phyloP scores from a whole-genome alignment of 257 asterid species.

The Gentiana straminea region DNA sequence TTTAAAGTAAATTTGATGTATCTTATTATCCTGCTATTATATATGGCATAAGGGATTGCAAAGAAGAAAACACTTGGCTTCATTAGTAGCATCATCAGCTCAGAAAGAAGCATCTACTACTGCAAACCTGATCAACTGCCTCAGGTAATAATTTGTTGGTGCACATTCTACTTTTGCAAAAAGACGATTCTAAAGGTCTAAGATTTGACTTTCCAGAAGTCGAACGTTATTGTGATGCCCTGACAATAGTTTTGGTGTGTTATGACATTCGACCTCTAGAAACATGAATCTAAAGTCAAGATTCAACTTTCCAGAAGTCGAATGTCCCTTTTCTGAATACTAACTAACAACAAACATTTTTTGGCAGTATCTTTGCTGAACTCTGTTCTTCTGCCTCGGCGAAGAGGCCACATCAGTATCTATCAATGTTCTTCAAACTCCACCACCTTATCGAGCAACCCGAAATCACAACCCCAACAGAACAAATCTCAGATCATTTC shows the following conservation, averaged over 20 bases:
- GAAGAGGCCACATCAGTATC: constrained; percentile 49
- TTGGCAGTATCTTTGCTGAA: constrained; percentile 62
- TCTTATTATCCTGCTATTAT: neutral
- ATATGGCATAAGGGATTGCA: constrained; percentile 38
- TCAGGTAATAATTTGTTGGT: constrained; percentile 31
- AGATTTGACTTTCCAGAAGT: too few species aligned
- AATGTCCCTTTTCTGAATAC: too few species aligned
- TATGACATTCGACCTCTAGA: too few species aligned
- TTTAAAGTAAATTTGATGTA: too few species aligned
- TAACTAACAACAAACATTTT: neutral
- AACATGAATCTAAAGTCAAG: too few species aligned
- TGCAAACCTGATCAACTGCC: constrained; percentile 61
- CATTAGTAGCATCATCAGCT: constrained; percentile 70
- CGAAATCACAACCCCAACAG: constrained; percentile 21
- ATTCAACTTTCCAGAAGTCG: too few species aligned
- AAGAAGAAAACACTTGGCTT: constrained; percentile 60
- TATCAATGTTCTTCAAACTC: constrained; percentile 65
- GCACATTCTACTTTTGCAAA: too few species aligned
- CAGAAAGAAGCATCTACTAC: constrained; percentile 71
- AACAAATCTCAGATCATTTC: constrained; percentile 21
- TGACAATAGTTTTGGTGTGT: too few species aligned
- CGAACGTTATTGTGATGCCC: too few species aligned
- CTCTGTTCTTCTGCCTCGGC: constrained; percentile 63
- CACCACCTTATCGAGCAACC: constrained; percentile 53
- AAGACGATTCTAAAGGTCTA: too few species aligned